A percentile compares a stretch with the other conserved stretches of the same genome.
Conservation (phyloP, 1,139 yeast genomes). For the Lodderomyces margitis region DNA sequence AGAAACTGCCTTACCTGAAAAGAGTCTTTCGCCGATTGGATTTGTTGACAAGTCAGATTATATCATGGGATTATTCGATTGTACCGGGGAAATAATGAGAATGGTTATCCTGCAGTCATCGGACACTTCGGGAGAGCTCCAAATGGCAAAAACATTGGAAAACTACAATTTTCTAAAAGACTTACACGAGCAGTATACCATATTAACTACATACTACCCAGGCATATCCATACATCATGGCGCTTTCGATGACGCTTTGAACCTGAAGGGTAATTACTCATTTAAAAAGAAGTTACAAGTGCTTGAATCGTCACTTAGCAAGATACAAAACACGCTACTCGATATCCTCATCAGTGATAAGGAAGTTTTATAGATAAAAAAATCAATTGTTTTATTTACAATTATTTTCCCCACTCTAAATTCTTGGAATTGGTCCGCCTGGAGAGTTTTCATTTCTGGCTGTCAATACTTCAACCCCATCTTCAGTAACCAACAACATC, state of each 20-base stretch:
- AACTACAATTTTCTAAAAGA: slow-evolving; percentile 13
- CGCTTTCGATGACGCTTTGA: slow-evolving; percentile 17
- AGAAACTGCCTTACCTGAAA: not conserved
- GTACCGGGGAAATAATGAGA: slow-evolving; percentile 45
- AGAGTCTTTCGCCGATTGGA: slow-evolving; percentile 1
- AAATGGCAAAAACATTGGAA: slow-evolving; percentile 10
- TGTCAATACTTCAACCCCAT: slow-evolving; percentile 88
- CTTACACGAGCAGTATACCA: slow-evolving; percentile 10
- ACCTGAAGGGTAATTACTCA: slow-evolving; percentile 18
- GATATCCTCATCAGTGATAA: slow-evolving; percentile 24
- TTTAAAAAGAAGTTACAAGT: slow-evolving; percentile 27
- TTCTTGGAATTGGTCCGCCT: slow-evolving; percentile 79
- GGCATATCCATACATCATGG: slow-evolving; percentile 23
- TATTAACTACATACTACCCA: slow-evolving; percentile 17
- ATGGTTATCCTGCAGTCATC: slow-evolving; percentile 17
- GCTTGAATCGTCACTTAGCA: slow-evolving; percentile 24
- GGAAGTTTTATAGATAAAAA: slow-evolving; percentile 13
- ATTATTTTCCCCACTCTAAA: slow-evolving; percentile 14
- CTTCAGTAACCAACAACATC: slow-evolving; percentile 86
- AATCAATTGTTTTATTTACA: not conserved
- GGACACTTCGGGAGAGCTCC: slow-evolving; percentile 10
- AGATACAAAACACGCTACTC: slow-evolving; percentile 27
- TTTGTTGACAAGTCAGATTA: slow-evolving; percentile 27
- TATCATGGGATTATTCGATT: slow-evolving; percentile 39
- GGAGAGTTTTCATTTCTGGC: slow-evolving; percentile 79